Evolutionary conservation across 805 yeast genomes (phyloP).

Genomic region (Zygotorulaspora sp.): DNA sequence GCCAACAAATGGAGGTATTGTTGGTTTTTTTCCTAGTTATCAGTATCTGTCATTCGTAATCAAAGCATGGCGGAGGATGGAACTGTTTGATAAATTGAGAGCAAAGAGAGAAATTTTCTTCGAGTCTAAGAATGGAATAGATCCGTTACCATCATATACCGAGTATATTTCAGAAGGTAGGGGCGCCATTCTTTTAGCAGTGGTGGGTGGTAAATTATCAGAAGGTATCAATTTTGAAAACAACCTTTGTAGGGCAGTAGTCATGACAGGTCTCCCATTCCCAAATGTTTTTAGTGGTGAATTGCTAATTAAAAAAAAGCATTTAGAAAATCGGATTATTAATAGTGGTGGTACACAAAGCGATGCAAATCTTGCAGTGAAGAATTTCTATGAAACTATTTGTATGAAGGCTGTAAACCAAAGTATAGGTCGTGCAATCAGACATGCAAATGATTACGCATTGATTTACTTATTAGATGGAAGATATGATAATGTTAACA

Average conservation of each 20-base stretch:
- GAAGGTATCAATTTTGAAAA: constrained; percentile 93
- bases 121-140: constrained; percentile 51
- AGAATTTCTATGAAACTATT: constrained; percentile 68
- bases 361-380: constrained; percentile 46
- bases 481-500: constrained; percentile 46
- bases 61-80: constrained; percentile 46
- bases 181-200: constrained; percentile 74
- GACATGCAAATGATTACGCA: constrained; percentile 80
- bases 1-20: constrained; percentile 64
- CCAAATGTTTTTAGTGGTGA: constrained; percentile 85
- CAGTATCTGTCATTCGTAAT: constrained; percentile 55
- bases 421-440: constrained; percentile 85
- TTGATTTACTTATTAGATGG: constrained; percentile 65
- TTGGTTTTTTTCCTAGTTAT: constrained; percentile 83
- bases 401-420: constrained; percentile 92
- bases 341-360: constrained; percentile 43
- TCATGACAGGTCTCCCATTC: constrained; percentile 84
- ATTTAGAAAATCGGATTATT: constrained; percentile 51
- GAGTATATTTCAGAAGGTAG: constrained; percentile 33
- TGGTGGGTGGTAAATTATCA: constrained; percentile 88
- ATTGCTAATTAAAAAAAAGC: constrained; percentile 63
- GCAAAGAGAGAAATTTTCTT: constrained; percentile 45
- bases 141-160: constrained; percentile 49
- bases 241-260: constrained; percentile 78
- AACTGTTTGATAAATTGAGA: constrained; percentile 35